Evolutionary conservation across 2,329 filamentous ascomycete species (phyloP).

Genomic region (Epichloe hybrida): DNA sequence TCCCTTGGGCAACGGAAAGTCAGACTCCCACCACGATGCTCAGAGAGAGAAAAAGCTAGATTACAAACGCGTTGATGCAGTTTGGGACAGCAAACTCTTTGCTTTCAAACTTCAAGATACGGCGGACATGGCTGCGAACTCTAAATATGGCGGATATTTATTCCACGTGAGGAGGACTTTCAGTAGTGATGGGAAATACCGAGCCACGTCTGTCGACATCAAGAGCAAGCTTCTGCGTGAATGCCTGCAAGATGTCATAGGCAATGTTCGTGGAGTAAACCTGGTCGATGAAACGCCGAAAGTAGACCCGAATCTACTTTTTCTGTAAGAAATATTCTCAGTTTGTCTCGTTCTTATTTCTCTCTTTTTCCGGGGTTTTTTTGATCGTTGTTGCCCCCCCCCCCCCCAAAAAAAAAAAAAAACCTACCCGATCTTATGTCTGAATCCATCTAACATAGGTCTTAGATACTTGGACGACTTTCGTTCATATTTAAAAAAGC

Average conservation of each 20-base stretch:
- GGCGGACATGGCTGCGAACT: conserved; percentile 28
- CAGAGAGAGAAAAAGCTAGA: conserved; percentile 19
- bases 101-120: conserved; percentile 43
- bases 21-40: not conserved
- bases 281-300: conserved; percentile 68
- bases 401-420: accelerated
- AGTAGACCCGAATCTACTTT: conserved; percentile 57
- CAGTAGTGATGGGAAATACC: conserved; percentile 72
- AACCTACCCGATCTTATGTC: not conserved
- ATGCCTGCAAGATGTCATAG: conserved; percentile 31
- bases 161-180: conserved; percentile 77
- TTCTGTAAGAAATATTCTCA: conserved; percentile 33
- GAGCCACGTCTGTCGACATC: conserved; percentile 62
- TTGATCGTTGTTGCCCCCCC: not conserved
- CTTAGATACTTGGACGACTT: conserved; percentile 61
- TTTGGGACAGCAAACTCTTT: conserved; percentile 38
- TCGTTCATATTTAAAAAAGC: conserved; percentile 45
- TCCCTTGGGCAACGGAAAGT: not conserved
- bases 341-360: not conserved
- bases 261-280: conserved; percentile 41
- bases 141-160: conserved; percentile 61
- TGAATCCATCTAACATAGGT: not conserved
- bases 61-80: conserved; percentile 39
- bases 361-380: not conserved
- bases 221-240: conserved; percentile 70